phyloP scores from a whole-genome alignment of 2,329 filamentous ascomycete genomes.

The Neoascochyta sp. region DNA sequence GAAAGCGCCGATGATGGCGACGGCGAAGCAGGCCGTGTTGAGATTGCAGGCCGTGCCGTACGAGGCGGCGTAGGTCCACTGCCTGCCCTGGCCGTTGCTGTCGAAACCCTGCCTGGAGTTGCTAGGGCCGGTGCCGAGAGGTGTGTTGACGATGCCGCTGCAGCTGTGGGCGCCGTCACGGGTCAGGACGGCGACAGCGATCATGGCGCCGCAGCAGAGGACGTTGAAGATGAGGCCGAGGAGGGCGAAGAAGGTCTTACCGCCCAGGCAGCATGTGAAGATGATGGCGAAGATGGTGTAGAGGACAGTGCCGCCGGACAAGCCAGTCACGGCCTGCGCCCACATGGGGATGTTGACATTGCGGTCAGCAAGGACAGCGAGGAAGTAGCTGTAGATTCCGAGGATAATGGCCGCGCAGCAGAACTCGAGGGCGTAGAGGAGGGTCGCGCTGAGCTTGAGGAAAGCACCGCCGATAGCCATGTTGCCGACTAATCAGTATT shows the following conservation, averaged over 20 bases:
- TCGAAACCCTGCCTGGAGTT: slow-evolving; percentile 49
- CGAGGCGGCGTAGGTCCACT: slow-evolving; percentile 44
- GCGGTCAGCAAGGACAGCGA: slow-evolving; percentile 67
- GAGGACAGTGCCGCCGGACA: slow-evolving; percentile 69
- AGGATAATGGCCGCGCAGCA: slow-evolving; percentile 69
- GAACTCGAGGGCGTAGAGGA: slow-evolving; percentile 71
- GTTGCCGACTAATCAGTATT: slow-evolving; percentile 4
- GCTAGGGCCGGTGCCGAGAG: slow-evolving; percentile 65
- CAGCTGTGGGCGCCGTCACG: slow-evolving; percentile 66
- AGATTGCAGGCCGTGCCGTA: slow-evolving; percentile 66
- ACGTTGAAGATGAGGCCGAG: slow-evolving; percentile 73
- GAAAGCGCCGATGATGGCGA: slow-evolving; percentile 71
- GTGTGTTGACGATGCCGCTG: slow-evolving; percentile 57
- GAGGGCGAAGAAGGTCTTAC: slow-evolving; percentile 65
- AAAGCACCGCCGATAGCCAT: slow-evolving; percentile 61
- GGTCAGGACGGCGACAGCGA: slow-evolving; percentile 76
- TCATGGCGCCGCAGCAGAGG: slow-evolving; percentile 70
- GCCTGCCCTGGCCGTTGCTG: slow-evolving; percentile 40
- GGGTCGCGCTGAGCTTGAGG: slow-evolving; percentile 67
- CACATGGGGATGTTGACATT: slow-evolving; percentile 59
- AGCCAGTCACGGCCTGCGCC: slow-evolving; percentile 66
- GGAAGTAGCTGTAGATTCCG: slow-evolving; percentile 76
- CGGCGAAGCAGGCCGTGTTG: slow-evolving; percentile 72
- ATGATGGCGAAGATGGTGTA: slow-evolving; percentile 72
- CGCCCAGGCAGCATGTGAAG: slow-evolving; percentile 75